Evolutionary conservation across 225 moss, liverwort and hornwort species (phyloP).

Genomic region (Pseudoscleropodium purum): DNA sequence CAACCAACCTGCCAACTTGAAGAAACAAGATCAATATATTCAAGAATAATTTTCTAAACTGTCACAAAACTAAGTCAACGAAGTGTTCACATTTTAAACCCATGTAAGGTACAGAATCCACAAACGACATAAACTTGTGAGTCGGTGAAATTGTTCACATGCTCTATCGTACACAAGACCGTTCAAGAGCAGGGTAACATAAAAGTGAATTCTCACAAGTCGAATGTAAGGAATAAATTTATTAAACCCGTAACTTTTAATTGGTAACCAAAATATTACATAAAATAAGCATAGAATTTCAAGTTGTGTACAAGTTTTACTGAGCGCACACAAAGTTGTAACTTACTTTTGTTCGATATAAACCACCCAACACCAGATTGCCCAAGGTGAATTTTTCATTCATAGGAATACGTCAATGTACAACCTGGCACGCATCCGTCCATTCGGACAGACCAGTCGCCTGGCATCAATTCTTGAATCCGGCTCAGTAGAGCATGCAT

Average conservation of each 20-base stretch:
- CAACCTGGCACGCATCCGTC: conserved; percentile 16
- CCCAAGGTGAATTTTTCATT: conserved; percentile 2
- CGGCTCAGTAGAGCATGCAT: conserved; percentile 17
- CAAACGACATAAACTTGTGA: neutral
- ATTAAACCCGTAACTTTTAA: neutral
- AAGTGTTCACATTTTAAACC: neutral
- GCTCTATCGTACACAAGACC: too few relatives aligned
- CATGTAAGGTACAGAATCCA: neutral
- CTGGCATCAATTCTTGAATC: conserved; percentile 30
- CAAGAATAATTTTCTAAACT: neutral
- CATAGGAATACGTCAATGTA: conserved; percentile 29
- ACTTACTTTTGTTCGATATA: too few relatives aligned
- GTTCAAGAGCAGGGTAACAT: neutral
- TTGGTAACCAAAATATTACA: neutral
- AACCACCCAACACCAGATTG: neutral
- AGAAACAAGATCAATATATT: neutral
- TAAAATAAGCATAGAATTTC: too few relatives aligned
- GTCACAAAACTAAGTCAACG: too few relatives aligned
- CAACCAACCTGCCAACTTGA: neutral
- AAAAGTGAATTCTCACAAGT: neutral
- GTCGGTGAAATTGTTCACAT: neutral
- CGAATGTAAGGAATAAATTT: neutral
- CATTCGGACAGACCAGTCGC: conserved; percentile 1
- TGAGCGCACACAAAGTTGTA: neutral
- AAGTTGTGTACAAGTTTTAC: neutral